Conservation (phyloP, 495 filamentous ascomycete genomes). For the Lasiosphaeris hirsuta region DNA sequence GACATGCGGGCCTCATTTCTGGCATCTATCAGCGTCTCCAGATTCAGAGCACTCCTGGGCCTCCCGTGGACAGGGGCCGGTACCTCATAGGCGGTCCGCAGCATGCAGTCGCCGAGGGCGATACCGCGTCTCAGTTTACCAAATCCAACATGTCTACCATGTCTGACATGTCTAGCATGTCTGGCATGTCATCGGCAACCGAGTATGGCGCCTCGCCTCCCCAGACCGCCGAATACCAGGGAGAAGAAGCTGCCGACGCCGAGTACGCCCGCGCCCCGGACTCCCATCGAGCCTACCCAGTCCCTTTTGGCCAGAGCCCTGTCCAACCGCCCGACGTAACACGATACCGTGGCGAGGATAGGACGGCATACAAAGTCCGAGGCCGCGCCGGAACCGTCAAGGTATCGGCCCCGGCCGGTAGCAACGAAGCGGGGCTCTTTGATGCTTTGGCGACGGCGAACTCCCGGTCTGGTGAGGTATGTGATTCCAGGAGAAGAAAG, state of each 20-base stretch:
- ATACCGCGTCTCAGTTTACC: too few relatives aligned
- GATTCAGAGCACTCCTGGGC: background rate
- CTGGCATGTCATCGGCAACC: too few relatives aligned
- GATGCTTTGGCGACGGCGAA: background rate
- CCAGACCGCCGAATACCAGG: too few relatives aligned
- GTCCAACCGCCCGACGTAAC: background rate
- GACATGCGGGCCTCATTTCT: background rate
- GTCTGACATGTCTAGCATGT: too few relatives aligned
- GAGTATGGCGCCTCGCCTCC: too few relatives aligned
- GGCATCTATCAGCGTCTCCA: background rate
- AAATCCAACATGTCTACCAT: too few relatives aligned
- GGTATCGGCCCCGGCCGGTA: background rate
- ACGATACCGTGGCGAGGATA: background rate
- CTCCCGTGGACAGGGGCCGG: background rate
- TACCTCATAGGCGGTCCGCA: background rate
- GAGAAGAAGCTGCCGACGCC: too few relatives aligned
- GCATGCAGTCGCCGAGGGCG: too few relatives aligned
- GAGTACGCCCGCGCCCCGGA: too few relatives aligned
- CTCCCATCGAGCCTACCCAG: background rate
- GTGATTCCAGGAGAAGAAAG: background rate
- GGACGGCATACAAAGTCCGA: background rate
- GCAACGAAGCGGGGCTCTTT: background rate
- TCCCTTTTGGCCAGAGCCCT: background rate
- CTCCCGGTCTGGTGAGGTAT: background rate
- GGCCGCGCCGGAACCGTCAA: background rate